phyloP scores from a whole-genome alignment of 805 yeast genomes.

The Candida krabiensis region DNA sequence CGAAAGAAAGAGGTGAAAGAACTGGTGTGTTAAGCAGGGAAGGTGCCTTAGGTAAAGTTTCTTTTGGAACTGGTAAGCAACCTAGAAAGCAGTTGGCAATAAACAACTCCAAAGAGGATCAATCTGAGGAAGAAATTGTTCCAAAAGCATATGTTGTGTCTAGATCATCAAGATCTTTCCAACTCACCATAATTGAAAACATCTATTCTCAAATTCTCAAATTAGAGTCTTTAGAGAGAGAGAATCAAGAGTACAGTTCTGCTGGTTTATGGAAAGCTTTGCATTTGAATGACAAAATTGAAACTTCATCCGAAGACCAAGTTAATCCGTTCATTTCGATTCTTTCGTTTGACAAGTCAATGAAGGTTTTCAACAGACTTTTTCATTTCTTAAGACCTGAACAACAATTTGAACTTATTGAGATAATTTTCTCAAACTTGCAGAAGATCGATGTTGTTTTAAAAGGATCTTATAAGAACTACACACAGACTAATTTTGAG shows the following conservation, averaged over 20 bases:
- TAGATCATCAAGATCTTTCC: constrained; percentile 47
- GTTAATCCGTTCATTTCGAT: constrained; percentile 82
- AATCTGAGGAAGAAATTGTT: constrained; percentile 21
- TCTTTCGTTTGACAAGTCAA: constrained; percentile 81
- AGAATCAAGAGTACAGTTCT: constrained; percentile 46
- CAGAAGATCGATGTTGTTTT: constrained; percentile 76
- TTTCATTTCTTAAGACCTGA: constrained; percentile 78
- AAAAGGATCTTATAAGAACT: constrained; percentile 75
- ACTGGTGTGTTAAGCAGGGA: constrained; percentile 61
- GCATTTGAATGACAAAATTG: constrained; percentile 64
- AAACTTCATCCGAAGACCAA: constrained; percentile 48
- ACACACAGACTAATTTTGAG: constrained; percentile 39
- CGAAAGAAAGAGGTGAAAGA: constrained; percentile 76
- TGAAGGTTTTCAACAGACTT: constrained; percentile 84
- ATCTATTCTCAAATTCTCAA: constrained; percentile 75
- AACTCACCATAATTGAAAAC: constrained; percentile 70
- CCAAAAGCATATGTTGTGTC: constrained; percentile 34
- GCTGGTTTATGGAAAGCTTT: constrained; percentile 73
- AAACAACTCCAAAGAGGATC: constrained; percentile 32
- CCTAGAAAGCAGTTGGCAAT: constrained; percentile 83
- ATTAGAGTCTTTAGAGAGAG: constrained; percentile 74
- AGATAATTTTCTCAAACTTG: constrained; percentile 75
- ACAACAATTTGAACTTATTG: constrained; percentile 73
- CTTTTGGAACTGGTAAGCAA: constrained; percentile 74
- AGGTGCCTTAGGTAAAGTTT: constrained; percentile 88